Base-by-base conservation (phyloP, 2,329 filamentous ascomycete genomes). In the Fusarium proliferatum region DNA sequence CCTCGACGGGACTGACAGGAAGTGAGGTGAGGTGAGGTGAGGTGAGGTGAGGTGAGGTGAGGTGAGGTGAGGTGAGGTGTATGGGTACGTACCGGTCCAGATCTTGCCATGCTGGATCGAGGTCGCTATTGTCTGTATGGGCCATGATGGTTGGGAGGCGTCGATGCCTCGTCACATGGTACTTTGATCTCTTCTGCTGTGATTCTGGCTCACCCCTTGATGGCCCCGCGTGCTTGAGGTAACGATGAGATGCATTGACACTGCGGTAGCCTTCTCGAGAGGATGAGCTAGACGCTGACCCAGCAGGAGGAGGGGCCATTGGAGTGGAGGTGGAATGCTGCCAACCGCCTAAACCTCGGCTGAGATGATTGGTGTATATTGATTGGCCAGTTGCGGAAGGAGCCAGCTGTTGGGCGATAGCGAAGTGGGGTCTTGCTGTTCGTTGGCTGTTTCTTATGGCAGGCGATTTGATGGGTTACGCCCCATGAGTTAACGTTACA, bases 41-140 rank as follows among this genome's bases (percentile, higher is more conserved):
- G 28, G 65, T 42, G 57, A 48, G 51, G 43, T 19, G 6, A 17
- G n/a, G 38, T 39, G 41, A n/a, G n/a, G 41, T 41, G 28, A 72
- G n/a, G 48, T 23, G 46, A 33, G 28, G 65, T 42, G 57, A 48
- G 51, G 43, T 19, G 6, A 17, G n/a, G 38, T 39, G 41, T 66
- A 33, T 33, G 56, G 68, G 64, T 66, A 87, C 90, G 79, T 88
- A 94, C 92, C 91, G 92, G 84, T 94, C 90, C 79, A 93, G 87
- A 81, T 94, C 88, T 79, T 94, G 90, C 92, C 92, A 94, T 87
- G 90, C 85, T 86, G 87, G 87, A 84, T 91, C 90, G 72, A 84
- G 67, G 59, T 82, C 82, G 63, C 75, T 78, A 58, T 76, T 78
- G 57, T 80, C 80, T 55, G 76, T 69, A 68, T 73, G 76, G 67